Base-by-base conservation (phyloP, 352 stramenopile genomes). In the Salisapilia sapeloensis region DNA sequence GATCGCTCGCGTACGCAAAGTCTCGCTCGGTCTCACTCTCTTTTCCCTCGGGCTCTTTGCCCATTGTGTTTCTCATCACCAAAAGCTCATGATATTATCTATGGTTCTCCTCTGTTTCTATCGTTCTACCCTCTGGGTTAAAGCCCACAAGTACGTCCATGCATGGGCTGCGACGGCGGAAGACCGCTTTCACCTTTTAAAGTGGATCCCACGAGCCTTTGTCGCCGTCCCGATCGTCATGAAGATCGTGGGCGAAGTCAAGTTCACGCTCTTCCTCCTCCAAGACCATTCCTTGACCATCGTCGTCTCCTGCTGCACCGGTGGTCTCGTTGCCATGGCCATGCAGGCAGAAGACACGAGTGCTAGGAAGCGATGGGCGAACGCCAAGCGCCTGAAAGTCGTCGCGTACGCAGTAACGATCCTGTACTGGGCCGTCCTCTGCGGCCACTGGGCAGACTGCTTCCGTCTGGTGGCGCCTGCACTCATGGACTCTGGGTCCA, bases 251-350 rank as follows among this genome's bases (percentile, higher is more conserved):
- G 70, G 65, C 6, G 60, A 78, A 12, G 37, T 79, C 14, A 77
- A 77, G 37, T 85, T 82, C 46, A 63, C 79, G 47, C 23, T 77
- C 16, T 81, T 82, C 42, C 42, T 85, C 14, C 65, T 72, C 26
- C 50, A 67, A 42, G 66, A 81, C 38, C 14, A 47, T 2, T 33
- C 29, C 28, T 53, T 82, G 10, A 41, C 24, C 2, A 32, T 53
- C 3, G 24, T 60, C 1, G 65, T 85, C 10, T 33, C 56, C 4
- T 6, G 46, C 9, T 45, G 74, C 6, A 59, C 60, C 14, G 32
- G 25, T 10, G 18, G 29, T 8, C 42, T 75, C 7, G 57, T 70
- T 38, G 37, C 39, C n/a, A 33, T 25, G 20, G 20, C 26, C 6
- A 26, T 36, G 1, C 19, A 12, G 2, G 29, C 63, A 10, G 35